Evolutionary conservation across 495 filamentous ascomycete genomes (phyloP), one percentile per base, ranked within the genome.

Genomic region (Rhypophila decipiens): DNA sequence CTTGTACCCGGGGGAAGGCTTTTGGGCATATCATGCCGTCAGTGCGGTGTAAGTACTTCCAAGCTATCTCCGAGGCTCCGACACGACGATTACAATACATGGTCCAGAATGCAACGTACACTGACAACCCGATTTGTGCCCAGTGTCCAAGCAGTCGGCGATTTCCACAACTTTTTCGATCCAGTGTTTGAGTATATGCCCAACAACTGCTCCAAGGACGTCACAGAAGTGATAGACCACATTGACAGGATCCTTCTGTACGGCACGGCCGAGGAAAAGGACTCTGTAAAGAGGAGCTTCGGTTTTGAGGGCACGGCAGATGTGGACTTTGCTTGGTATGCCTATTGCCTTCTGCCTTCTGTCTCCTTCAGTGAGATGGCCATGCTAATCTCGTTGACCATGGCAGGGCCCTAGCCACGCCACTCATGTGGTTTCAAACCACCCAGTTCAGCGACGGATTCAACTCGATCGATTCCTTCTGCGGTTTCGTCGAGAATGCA

Each of bases 131-230:
- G 29, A 33, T 13, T 33, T 7, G 13, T n/a, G n/a, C n/a, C n/a
- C n/a, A n/a, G n/a, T 4, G 82, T 86, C 1, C 69, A 86, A 55
- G 73, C 80, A 2, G 73, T 85, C 21, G 71, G 71, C 5, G 70
- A 84, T 49, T 85, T 78, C 50, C 85, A 79, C 79, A 71, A 76
- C 62, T 86, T 85, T 50, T 85, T 85, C 57, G 61, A 64, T 4
- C 81, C 82, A 13, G 68, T 83, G 20, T 72, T 77, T 47, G 65
- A 79, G 44, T 79, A 76, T 1, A 83, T 80, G 60, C 74, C 83
- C 0, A 55, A 68, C 59, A 87, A 87, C 66, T 87, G 83, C 67
- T 79, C 72, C 52, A 57, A 49, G 8, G 82, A 86, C 51, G 49
- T 86, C 18, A 57, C 58, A 31, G 60, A 64, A 12, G 76, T 85